Evolutionary conservation across 306 rosid species (phyloP), one percentile per base, ranked within the genome.

Genomic region (Vigna hirtella): DNA sequence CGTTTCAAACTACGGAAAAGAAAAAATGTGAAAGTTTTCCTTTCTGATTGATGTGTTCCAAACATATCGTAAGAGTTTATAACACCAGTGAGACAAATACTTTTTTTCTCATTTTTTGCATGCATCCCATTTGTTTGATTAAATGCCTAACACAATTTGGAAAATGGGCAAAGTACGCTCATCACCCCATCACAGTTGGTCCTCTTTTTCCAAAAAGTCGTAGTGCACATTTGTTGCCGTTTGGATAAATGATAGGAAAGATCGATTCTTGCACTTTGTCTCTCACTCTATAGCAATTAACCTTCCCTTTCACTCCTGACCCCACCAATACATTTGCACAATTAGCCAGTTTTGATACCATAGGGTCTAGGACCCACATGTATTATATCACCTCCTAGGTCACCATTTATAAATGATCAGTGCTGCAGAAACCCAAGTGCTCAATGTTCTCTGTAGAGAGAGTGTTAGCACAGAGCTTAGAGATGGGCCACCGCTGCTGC

Each of bases 401-500:
- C 53, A 63, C 52, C 70, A 14, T 79, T 70, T 70, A 85, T 82
- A 82, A 57, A 79, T 75, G 66, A 47, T 4, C 38, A 16, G 64
- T 56, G 30, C 64, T 63, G 32, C 73, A 55, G 59, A 59, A 38
- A 16, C 57, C 47, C 63, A 64, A 51, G 76, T 68, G 72, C 57
- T 57, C 11, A 79, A 58, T 52, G 18, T 66, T 79, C 61, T n/a
- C 51, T 43, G 5, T 14, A 48, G 57, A 43, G 55, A 32, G 34
- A 6, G 70, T 71, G 74, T 70, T 47, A 3, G 4, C 4, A 7
- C 14, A 49, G 50, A 49, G 24, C 1, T 16, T 28, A 32, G 30
- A 66, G 34, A 73, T 87, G 94, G 92, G 84, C 11, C 97, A 93
- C 52, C 88, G 83, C 67, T 90, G 98, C 82, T 93, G 98, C 87